Conservation (phyloP, 306 rosid species). For the Begonia loranthoides region DNA sequence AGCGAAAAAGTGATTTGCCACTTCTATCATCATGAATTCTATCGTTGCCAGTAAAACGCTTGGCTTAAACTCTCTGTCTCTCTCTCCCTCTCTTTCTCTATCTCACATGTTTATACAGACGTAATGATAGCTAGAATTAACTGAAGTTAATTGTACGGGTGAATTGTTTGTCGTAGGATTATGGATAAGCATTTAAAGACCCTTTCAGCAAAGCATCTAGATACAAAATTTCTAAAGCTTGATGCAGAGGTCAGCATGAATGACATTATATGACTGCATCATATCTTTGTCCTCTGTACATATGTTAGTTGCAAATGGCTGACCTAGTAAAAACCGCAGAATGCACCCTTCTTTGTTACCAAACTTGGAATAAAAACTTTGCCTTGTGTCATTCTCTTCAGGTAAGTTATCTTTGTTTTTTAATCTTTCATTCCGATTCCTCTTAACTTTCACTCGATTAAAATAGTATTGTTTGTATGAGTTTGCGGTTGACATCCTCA, state of each 20-base stretch:
- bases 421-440: not conserved
- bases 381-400: slow-evolving; percentile 86
- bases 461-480: not conserved
- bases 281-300: not conserved
- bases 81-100: not conserved
- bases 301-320: slow-evolving; percentile 1
- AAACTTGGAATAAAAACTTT: slow-evolving; percentile 82
- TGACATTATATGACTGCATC: not conserved
- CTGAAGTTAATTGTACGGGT: too few species aligned
- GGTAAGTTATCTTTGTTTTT: slow-evolving; percentile 35
- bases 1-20: slow-evolving; percentile 82
- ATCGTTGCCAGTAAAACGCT: slow-evolving; percentile 81
- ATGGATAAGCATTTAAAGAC: slow-evolving; percentile 86
- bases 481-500: not conserved
- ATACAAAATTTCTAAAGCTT: slow-evolving; percentile 69
- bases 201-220: slow-evolving; percentile 51
- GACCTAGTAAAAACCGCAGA: slow-evolving; percentile 42
- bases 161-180: slow-evolving; percentile 40
- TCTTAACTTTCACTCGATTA: not conserved
- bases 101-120: not conserved
- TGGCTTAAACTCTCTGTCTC: slow-evolving; percentile 2
- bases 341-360: slow-evolving; percentile 76
- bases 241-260: slow-evolving; percentile 73
- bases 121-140: slow-evolving; percentile 1
- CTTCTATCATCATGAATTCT: slow-evolving; percentile 77